Evolutionary conservation across 2,329 filamentous ascomycete species (phyloP).

Genomic region (Trichoderma harzianum): DNA sequence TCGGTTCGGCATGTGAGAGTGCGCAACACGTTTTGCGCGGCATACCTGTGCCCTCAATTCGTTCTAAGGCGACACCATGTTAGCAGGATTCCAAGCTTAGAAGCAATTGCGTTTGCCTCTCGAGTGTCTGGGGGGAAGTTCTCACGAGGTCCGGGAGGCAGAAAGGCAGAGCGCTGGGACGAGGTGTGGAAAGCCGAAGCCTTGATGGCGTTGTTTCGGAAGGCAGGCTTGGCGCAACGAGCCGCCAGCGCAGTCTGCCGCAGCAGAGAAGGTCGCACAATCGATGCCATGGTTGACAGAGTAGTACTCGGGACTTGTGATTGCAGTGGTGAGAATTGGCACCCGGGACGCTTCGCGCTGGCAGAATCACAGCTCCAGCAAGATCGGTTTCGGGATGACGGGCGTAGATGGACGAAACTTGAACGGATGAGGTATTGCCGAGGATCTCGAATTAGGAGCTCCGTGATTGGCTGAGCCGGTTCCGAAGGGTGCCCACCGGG

Average conservation of each 20-base stretch:
- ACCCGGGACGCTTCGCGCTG: conserved; percentile 9
- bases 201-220: conserved; percentile 43
- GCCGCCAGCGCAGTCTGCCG: conserved; percentile 49
- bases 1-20: conserved; percentile 4
- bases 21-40: conserved; percentile 15
- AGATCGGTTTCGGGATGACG: conserved; percentile 8
- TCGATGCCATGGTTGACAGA: conserved; percentile 50
- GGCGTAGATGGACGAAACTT: conserved; percentile 9
- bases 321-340: background rate
- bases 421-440: conserved; percentile 18
- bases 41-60: conserved; percentile 71
- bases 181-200: conserved; percentile 86
- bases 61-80: conserved; percentile 52
- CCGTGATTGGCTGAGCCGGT: conserved; percentile 18
- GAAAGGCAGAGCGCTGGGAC: conserved; percentile 69
- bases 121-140: conserved; percentile 24
- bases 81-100: conserved; percentile 38
- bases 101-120: background rate
- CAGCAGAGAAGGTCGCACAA: conserved; percentile 53
- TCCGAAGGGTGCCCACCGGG: conserved; percentile 21
- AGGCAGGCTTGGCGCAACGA: conserved; percentile 27
- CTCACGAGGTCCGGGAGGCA: conserved; percentile 84
- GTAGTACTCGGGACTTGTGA: background rate
- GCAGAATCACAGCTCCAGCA: conserved; percentile 4
- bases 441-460: conserved; percentile 21